phyloP scores from a whole-genome alignment of 768 basidiomycete species.

The Hygrocybe coccinea region DNA sequence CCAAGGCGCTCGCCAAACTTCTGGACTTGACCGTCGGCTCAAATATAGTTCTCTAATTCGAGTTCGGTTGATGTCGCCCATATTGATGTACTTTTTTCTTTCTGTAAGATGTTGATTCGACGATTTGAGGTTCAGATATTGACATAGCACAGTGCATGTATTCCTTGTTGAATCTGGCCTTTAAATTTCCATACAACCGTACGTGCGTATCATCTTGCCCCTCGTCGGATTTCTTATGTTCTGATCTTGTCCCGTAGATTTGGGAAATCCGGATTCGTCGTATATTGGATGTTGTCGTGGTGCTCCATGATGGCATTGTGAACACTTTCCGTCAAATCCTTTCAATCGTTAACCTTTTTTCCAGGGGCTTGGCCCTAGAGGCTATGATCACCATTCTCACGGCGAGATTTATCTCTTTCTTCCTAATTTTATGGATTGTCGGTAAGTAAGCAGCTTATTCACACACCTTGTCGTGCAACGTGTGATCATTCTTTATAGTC shows the following conservation, averaged over 20 bases:
- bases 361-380: slow-evolving; percentile 59
- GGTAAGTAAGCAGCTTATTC: too few species aligned
- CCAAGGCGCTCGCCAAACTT: slow-evolving; percentile 31
- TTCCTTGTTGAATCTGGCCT: slow-evolving; percentile 54
- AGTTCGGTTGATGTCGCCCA: slow-evolving; percentile 27
- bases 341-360: background rate
- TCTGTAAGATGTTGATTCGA: slow-evolving; percentile 23
- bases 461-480: too few species aligned
- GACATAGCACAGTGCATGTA: slow-evolving; percentile 43
- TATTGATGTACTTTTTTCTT: slow-evolving; percentile 35
- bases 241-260: slow-evolving; percentile 27
- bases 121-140: background rate
- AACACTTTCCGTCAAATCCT: slow-evolving; percentile 17
- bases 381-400: slow-evolving; percentile 55
- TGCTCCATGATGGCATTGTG: slow-evolving; percentile 52
- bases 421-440: slow-evolving; percentile 64
- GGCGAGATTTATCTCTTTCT: slow-evolving; percentile 47
- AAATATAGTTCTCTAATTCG: slow-evolving; percentile 28
- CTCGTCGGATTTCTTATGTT: background rate
- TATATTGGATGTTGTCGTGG: slow-evolving; percentile 68
- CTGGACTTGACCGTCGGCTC: slow-evolving; percentile 33
- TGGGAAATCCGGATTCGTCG: slow-evolving; percentile 48
- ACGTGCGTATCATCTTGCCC: slow-evolving; percentile 29
- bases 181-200: slow-evolving; percentile 51
- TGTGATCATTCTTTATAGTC: too few species aligned